Evolutionary conservation across 2,329 filamentous ascomycete genomes (phyloP), one percentile per base, ranked within the genome.

Genomic region (Anthostomella pinea): DNA sequence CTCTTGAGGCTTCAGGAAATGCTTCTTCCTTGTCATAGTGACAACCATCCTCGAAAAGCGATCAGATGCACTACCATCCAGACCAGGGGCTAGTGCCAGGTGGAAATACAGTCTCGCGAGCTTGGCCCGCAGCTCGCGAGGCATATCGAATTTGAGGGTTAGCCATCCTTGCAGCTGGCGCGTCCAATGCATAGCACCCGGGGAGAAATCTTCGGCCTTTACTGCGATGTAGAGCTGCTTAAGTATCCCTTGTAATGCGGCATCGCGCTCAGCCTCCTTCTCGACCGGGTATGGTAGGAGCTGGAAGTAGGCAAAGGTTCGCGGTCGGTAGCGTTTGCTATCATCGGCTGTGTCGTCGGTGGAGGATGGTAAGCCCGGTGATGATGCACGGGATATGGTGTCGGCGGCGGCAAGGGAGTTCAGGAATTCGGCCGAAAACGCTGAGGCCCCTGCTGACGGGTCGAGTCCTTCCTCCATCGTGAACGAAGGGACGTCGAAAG

Each of bases 31-130:
- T n/a, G 90, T 95, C 52, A 98, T 68, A 8, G 87, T 82, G 64
- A 96, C 85, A 57, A 97, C 91, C 90, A 97, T 97, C 70, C 87
- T 93, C 29, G 91, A 79, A 61, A 98, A 98, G 41, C 91, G 80
- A 65, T 98, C 94, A 4, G 88, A 78, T 7, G 90, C 81, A 41
- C 75, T 75, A 33, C 79, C 77, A 57, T 97, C 91, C 38, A 98
- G 73, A 3, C 94, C 93, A 0, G 91, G 93, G 18, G 93, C 87
- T 43, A 98, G 74, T 5, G 88, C 77, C 41, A 98, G 83, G 66
- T 95, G 89, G 66, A 95, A 98, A 68, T 96, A 98, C 23, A 98
- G 74, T 66, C 84, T 86, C 19, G 93, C 86, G 19, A 98, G 77
- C 63, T 80, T 87, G 31, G 89, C 81, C 39, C 94, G 78, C 50